phyloP scores from a whole-genome alignment of 306 rosid species.

The Dryas octopetala region DNA sequence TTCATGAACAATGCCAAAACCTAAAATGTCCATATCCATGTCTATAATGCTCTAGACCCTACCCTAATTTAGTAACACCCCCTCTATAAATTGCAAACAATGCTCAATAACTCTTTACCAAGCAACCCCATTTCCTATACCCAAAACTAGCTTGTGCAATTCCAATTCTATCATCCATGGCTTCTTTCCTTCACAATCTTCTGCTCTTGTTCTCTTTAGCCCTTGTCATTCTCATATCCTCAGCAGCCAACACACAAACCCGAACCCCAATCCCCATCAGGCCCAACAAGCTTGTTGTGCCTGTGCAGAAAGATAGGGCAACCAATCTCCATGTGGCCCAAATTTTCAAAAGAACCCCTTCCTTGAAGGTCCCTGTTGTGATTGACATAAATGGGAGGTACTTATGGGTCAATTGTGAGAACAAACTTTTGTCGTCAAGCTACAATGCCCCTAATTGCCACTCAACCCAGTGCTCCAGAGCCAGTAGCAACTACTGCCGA shows the following conservation, averaged over 20 bases:
- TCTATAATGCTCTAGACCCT: not conserved
- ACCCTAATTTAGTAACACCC: not conserved
- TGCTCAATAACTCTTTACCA: not conserved
- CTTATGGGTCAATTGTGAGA: conserved; percentile 47
- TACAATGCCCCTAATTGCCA: conserved; percentile 53
- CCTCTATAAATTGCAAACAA: conserved; percentile 1
- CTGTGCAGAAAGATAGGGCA: conserved; percentile 36
- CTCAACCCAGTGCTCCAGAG: conserved; percentile 50
- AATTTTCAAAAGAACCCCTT: conserved; percentile 46
- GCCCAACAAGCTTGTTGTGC: conserved; percentile 29
- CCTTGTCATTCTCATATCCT: not conserved
- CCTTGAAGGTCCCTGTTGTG: conserved; percentile 25
- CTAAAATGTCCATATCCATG: conserved; percentile 13
- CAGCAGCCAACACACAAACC: not conserved
- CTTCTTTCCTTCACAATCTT: conserved; percentile 3
- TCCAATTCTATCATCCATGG: not conserved
- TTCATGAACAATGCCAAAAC: conserved; percentile 6
- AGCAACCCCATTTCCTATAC: not conserved
- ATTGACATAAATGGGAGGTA: conserved; percentile 47
- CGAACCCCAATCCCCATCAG: not conserved
- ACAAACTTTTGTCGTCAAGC: conserved; percentile 31
- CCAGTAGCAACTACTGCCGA: conserved; percentile 39
- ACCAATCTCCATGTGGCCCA: conserved; percentile 50
- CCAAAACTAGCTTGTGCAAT: not conserved
- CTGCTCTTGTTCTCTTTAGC: not conserved